A percentile compares a stretch with the other conserved stretches of the same genome.
These are phyloP conservation scores for Mycena haematopus DNA, from an alignment of 768 basidiomycete species.

Conservation along the genomic window DNA sequence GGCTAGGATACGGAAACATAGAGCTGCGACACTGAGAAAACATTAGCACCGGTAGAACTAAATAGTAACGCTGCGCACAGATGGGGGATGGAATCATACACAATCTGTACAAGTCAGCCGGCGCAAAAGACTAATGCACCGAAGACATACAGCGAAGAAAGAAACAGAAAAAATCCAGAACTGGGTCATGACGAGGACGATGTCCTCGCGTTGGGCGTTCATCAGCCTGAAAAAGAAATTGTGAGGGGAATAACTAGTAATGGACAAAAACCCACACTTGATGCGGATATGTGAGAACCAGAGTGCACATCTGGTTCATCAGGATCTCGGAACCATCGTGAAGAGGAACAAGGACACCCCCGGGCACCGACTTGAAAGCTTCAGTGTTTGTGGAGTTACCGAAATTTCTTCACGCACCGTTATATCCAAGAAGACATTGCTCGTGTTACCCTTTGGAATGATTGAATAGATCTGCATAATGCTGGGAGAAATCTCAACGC, in stretches of 20 bases:
- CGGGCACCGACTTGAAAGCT: conserved; percentile 6
- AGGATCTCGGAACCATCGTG: conserved; percentile 16
- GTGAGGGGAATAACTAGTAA: neutral
- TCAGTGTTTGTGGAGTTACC: neutral
- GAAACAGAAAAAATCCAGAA: conserved; percentile 41
- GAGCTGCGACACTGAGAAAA: conserved; percentile 21
- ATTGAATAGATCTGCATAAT: neutral
- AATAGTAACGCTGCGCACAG: conserved; percentile 31
- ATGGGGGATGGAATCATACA: conserved; percentile 46
- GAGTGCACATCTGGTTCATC: conserved; percentile 35
- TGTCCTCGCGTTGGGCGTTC: conserved; percentile 35
- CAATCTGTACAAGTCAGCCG: conserved; percentile 28
- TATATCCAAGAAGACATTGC: conserved; percentile 5
- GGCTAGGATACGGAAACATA: conserved; percentile 25
- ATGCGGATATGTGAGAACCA: conserved; percentile 36
- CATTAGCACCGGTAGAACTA: neutral
- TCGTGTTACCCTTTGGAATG: neutral
- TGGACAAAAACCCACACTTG: conserved; percentile 29
- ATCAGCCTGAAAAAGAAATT: conserved; percentile 20
- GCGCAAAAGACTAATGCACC: neutral
- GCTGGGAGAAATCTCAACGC: neutral
- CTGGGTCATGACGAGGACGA: conserved; percentile 38
- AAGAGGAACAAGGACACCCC: conserved; percentile 21
- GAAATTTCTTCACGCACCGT: neutral
- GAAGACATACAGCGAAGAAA: conserved; percentile 31